Evolutionary conservation across 208 protist genomes (phyloP), one percentile per base, ranked within the genome.

Genomic region (Herpetomonas tarakana): DNA sequence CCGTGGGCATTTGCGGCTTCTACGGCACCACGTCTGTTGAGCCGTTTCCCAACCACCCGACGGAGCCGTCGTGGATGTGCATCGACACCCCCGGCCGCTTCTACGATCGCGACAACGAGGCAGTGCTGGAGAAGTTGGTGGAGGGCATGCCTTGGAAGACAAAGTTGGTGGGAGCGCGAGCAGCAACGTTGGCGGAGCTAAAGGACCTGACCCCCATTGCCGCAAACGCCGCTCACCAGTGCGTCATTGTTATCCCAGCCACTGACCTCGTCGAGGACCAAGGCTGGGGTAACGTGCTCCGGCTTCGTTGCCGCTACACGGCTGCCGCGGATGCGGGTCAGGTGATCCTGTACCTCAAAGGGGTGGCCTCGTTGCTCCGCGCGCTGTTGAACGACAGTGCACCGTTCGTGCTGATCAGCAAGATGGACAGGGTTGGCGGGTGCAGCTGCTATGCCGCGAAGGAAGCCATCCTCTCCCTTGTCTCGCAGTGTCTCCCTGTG

Each of bases 381-480:
- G 54, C 68, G 4, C 65, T 88, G n/a, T 62, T 88, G 50, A 61
- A 82, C 35, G 83, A 90, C 65, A 58, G 61, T 6, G 65, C 78
- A 3, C 81, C 81, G 0, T 93, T 88, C 76, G 69, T 93, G 24
- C 75, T 90, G 6, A 65, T 93, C 11, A 82, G 74, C 3, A 87
- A 91, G 59, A 93, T 93, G 87, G 87, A 93, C 71, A 69, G 79
- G 47, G 68, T 93, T 50, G 83, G 87, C 45, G 87, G 87, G 0
- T 69, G 68, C 27, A 78, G 72, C 55, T 78, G 75, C 52, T 39
- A 52, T 3, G 49, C 56, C 0, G 74, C 83, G 19, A 58, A 74
- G 18, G 52, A 71, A 2, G 65, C 73, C 1, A 64, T 93, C 21
- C 52, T 64, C 28, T 58, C 71, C 9, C 39, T 85, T 1, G 61